phyloP scores from a whole-genome alignment of 2,329 filamentous ascomycete genomes.

The Cladorrhinum sp. region DNA sequence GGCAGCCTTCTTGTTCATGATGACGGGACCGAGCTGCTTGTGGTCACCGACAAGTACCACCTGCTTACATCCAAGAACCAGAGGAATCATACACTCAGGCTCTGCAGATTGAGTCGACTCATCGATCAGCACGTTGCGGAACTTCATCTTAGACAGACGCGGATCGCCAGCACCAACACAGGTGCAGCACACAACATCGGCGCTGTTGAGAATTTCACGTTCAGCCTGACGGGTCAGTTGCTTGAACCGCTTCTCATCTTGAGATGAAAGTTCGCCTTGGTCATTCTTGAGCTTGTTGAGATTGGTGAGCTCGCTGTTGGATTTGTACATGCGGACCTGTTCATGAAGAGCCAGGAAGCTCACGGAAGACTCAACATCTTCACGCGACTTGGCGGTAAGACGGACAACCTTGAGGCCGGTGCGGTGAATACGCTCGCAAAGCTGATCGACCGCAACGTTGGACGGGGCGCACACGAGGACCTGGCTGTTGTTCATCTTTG shows the following conservation, averaged over 20 bases:
- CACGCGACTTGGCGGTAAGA: conserved; percentile 96
- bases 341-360: conserved; percentile 93
- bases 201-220: conserved; percentile 89
- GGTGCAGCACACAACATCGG: conserved; percentile 97
- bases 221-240: conserved; percentile 91
- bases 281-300: conserved; percentile 90
- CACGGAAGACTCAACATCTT: conserved; percentile 98
- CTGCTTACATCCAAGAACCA: conserved; percentile 96
- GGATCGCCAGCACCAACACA: conserved; percentile 97
- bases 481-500: conserved; percentile 91
- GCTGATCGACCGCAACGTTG: conserved; percentile 96
- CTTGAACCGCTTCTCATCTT: conserved; percentile 98
- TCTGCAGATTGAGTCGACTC: conserved; percentile 98
- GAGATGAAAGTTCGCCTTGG: conserved; percentile 84
- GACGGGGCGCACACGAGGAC: conserved; percentile 96
- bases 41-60: conserved; percentile 98
- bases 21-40: conserved; percentile 95
- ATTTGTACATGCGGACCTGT: conserved; percentile 96
- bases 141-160: conserved; percentile 93
- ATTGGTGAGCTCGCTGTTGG: conserved; percentile 88
- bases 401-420: conserved; percentile 96
- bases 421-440: conserved; percentile 92
- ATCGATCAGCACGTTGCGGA: conserved; percentile 95
- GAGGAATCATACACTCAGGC: conserved; percentile 97
- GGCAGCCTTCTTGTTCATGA: conserved; percentile 99